phyloP scores from a whole-genome alignment of 768 basidiomycete species.

The Termitomyces sp. region DNA sequence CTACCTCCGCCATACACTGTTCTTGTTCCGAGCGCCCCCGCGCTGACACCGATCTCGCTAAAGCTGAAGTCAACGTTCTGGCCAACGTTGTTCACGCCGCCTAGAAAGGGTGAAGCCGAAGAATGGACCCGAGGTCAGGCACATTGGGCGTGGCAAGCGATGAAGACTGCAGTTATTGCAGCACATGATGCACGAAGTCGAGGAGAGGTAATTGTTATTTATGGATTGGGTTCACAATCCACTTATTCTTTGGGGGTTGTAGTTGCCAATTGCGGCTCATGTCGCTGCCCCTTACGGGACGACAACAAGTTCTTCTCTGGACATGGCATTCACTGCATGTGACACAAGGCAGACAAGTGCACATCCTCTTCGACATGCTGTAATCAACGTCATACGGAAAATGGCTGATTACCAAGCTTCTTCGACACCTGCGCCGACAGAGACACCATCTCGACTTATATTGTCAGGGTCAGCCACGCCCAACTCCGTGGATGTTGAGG shows the following conservation, averaged over 20 bases:
- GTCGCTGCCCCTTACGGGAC: conserved; percentile 49
- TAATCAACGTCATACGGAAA: conserved; percentile 67
- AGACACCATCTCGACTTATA: background rate
- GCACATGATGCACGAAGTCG: conserved; percentile 39
- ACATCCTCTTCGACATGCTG: conserved; percentile 85
- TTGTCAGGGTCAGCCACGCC: background rate
- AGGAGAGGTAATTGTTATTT: conserved; percentile 52
- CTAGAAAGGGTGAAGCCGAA: conserved; percentile 60
- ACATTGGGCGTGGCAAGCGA: conserved; percentile 73
- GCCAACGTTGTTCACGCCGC: conserved; percentile 78
- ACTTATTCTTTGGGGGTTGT: conserved; percentile 4
- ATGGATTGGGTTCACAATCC: background rate
- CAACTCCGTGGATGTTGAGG: conserved; percentile 11
- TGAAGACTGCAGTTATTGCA: conserved; percentile 44
- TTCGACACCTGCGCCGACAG: background rate
- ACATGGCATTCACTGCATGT: conserved; percentile 43
- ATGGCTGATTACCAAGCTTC: conserved; percentile 53
- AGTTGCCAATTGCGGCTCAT: conserved; percentile 76
- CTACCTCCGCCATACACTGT: conserved; percentile 50
- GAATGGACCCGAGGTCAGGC: conserved; percentile 62
- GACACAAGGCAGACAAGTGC: conserved; percentile 66
- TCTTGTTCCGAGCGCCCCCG: conserved; percentile 61
- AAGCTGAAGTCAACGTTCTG: conserved; percentile 69
- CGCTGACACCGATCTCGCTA: conserved; percentile 63
- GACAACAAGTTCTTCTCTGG: conserved; percentile 2